These are phyloP conservation scores for Dictyostelium intermedium DNA, from an alignment of 78 protist species.

Conservation along the genomic window DNA sequence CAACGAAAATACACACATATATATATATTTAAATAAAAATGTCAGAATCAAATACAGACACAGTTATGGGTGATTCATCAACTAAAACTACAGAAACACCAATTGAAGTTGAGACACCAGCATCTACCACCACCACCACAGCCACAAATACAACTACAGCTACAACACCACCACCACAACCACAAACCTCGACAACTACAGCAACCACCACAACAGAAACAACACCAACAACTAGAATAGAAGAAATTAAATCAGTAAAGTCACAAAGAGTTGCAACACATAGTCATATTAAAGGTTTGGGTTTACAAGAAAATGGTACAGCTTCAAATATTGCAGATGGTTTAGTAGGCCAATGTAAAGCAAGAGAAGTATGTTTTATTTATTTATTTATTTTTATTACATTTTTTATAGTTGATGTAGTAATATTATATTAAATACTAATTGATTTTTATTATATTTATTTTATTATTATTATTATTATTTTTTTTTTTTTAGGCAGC, in stretches of 20 bases:
- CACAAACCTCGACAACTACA: background rate
- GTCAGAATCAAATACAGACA: background rate
- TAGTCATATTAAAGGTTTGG: slow-evolving; percentile 99
- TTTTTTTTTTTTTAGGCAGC: slow-evolving; percentile 89
- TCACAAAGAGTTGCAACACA: slow-evolving; percentile 97
- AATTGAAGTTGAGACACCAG: background rate
- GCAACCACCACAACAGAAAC: background rate
- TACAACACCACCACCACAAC: background rate
- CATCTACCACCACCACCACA: background rate
- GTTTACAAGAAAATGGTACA: slow-evolving; percentile 94
- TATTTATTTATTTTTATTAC: background rate
- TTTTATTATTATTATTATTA: background rate
- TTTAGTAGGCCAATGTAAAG: slow-evolving; percentile 98
- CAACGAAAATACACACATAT: background rate
- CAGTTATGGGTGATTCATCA: background rate
- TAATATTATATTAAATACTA: no score
- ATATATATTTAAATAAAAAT: background rate
- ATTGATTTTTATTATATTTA: background rate
- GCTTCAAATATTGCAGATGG: slow-evolving; percentile 94
- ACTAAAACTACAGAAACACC: background rate
- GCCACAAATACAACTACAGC: background rate
- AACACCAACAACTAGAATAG: slow-evolving; percentile 74
- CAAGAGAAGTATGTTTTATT: slow-evolving; percentile 94
- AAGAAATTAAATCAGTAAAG: slow-evolving; percentile 93
- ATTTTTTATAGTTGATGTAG: no score